Evolutionary conservation across 116 monocot genomes (phyloP), one percentile per base, ranked within the genome.

Genomic region (Iris pallida): DNA sequence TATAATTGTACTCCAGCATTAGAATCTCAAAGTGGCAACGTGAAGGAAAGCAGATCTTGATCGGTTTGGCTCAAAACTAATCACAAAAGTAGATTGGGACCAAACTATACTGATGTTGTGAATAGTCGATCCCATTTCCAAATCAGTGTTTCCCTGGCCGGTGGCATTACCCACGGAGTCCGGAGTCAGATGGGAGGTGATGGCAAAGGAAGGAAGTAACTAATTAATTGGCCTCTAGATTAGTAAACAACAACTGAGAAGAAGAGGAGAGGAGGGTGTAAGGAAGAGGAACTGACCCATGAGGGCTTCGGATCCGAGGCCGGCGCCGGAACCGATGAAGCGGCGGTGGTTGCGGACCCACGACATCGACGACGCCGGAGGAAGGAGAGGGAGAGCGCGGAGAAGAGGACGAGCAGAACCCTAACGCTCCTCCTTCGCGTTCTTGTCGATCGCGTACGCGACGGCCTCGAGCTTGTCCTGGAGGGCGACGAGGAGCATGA

Each of bases 141-240:
- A 63, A 63, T 6, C 16, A 6, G 45, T 63, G 45, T 46, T 46
- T 16, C 63, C 16, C n/a, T 17, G 20, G 16, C 63, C n/a, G 45
- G 44, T 43, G 63, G 40, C 63, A 63, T 45, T 16, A 43, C 16
- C 63, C 63, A 17, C 14, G 45, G 43, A 63, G 45, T 46, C 63
- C 63, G 63, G 63, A 45, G 43, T 9, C 12, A 63, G 45, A 63
- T 45, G 63, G 63, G 63, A 45, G 3, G 4, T 61, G 44, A 30
- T 30, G 30, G 30, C 30, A 30, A 30, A 30, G 30, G 30, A 30
- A 3, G 40, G 42, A 5, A 63, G 63, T 16, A 63, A 63, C 16
- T 63, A 30, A 30, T 30, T 30, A 30, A 30, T 30, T 30, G 30
- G 30, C n/a, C 63, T 63, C 63, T 45, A 9, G 14, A 63, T 45